Evolutionary conservation across 2,329 filamentous ascomycete species (phyloP).

Genomic region (Ophiocordyceps robertsii): DNA sequence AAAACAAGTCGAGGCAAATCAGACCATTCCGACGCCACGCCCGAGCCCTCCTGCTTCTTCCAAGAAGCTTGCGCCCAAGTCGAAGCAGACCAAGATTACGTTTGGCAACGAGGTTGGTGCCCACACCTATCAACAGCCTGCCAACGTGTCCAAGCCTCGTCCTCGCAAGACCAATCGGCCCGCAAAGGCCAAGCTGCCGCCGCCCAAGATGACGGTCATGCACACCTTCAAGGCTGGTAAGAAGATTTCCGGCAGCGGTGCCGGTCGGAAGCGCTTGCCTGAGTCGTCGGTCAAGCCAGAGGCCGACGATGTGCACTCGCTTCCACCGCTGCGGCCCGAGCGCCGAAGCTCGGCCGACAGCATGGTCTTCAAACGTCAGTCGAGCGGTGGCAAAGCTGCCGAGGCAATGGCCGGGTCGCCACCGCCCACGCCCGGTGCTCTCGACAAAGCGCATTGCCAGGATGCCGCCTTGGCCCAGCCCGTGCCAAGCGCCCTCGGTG

Average conservation of each 20-base stretch:
- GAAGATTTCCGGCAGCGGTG: conserved; percentile 12
- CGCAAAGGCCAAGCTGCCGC: conserved; percentile 18
- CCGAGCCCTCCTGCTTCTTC: conserved; percentile 37
- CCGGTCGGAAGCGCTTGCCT: neutral
- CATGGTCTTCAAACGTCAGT: conserved; percentile 6
- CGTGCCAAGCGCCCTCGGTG: neutral
- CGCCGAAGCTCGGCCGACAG: conserved; percentile 6
- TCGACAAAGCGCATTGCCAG: neutral
- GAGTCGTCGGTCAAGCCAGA: neutral
- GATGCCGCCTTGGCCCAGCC: too few relatives aligned
- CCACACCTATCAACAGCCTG: conserved; percentile 5
- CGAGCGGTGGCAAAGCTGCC: conserved; percentile 4
- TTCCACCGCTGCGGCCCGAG: conserved; percentile 13
- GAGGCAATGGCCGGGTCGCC: conserved; percentile 6
- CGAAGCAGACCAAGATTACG: conserved; percentile 38
- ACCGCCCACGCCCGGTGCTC: conserved; percentile 4
- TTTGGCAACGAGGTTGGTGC: conserved; percentile 20
- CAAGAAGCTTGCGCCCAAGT: conserved; percentile 23
- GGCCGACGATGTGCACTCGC: neutral
- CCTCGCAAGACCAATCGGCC: conserved; percentile 18
- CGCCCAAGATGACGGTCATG: conserved; percentile 24
- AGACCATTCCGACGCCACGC: conserved; percentile 43
- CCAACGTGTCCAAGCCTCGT: conserved; percentile 15
- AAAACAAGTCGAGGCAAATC: conserved; percentile 26
- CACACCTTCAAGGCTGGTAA: conserved; percentile 32